Conservation (phyloP, 371 early-diverging fungal genomes). For the Mortierella polycephala region DNA sequence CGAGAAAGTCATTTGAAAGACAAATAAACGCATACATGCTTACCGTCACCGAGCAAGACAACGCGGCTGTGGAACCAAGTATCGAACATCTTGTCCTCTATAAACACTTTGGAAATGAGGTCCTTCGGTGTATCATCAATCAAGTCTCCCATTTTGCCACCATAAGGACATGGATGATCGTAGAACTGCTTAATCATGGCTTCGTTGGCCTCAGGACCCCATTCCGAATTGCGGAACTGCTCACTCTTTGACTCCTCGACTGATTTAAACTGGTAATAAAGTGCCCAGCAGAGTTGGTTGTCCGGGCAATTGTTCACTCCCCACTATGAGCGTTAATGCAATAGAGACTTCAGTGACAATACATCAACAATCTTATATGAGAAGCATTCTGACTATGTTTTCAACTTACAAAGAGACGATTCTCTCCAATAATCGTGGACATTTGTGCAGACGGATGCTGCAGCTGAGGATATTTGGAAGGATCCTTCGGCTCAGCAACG, state of each 20-base stretch:
- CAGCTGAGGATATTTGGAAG: constrained; percentile 5
- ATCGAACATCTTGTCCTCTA: constrained; percentile 35
- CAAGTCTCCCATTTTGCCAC: constrained; percentile 20
- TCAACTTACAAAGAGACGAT: not conserved
- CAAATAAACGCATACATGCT: too few relatives aligned
- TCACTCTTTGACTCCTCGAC: not conserved
- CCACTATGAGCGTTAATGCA: too few relatives aligned
- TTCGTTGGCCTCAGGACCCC: constrained; percentile 13
- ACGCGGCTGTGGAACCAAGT: constrained; percentile 30
- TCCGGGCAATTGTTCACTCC: constrained; percentile 4
- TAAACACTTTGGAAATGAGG: constrained; percentile 22
- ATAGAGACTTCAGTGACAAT: not conserved
- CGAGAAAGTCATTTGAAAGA: too few relatives aligned
- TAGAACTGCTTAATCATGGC: constrained; percentile 8
- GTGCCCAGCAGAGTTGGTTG: constrained; percentile 21
- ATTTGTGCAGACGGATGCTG: not conserved
- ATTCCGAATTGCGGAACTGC: constrained; percentile 16
- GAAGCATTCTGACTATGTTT: too few relatives aligned
- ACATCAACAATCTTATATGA: too few relatives aligned
- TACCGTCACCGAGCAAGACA: constrained; percentile 34
- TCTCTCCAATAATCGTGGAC: too few relatives aligned
- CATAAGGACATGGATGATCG: not conserved
- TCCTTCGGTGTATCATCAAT: constrained; percentile 25
- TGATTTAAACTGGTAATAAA: constrained; percentile 1
- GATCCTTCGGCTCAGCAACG: constrained; percentile 10